phyloP scores from a whole-genome alignment of 2,329 filamentous ascomycete species.

The Aspergillus texensis region DNA sequence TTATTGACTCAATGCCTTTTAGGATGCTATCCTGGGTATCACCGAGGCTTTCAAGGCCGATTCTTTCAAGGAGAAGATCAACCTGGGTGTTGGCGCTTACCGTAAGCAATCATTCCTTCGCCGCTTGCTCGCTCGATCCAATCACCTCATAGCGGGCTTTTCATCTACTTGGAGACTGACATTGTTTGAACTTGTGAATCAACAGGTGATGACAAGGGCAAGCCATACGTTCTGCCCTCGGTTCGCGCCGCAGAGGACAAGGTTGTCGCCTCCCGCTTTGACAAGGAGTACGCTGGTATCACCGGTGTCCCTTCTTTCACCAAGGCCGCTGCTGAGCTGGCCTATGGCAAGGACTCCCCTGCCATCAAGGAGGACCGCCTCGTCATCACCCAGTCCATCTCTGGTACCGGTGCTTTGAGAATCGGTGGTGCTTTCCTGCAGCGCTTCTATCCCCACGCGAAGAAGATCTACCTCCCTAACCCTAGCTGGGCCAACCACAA shows the following conservation, averaged over 20 bases:
- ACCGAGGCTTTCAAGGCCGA: constrained; percentile 99
- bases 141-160: neutral
- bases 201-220: constrained; percentile 81
- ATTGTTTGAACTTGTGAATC: neutral
- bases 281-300: constrained; percentile 99
- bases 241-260: constrained; percentile 87
- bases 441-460: constrained; percentile 86
- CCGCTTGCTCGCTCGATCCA: neutral
- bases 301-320: constrained; percentile 95
- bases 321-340: constrained; percentile 84
- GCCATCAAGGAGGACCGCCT: constrained; percentile 75
- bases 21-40: constrained; percentile 60
- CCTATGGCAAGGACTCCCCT: constrained; percentile 80
- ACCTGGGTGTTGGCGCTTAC: constrained; percentile 97
- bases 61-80: constrained; percentile 92
- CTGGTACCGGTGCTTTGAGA: constrained; percentile 91
- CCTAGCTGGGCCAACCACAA: constrained; percentile 99
- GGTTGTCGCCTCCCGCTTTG: constrained; percentile 73
- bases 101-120: constrained; percentile 51
- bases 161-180: neutral
- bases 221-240: constrained; percentile 95
- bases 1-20: constrained; percentile 11
- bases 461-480: constrained; percentile 94
- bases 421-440: constrained; percentile 92
- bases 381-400: constrained; percentile 96